These are phyloP conservation scores for Dipteronia dyeriana DNA, from an alignment of 345 rosid species.

Conservation along the genomic window DNA sequence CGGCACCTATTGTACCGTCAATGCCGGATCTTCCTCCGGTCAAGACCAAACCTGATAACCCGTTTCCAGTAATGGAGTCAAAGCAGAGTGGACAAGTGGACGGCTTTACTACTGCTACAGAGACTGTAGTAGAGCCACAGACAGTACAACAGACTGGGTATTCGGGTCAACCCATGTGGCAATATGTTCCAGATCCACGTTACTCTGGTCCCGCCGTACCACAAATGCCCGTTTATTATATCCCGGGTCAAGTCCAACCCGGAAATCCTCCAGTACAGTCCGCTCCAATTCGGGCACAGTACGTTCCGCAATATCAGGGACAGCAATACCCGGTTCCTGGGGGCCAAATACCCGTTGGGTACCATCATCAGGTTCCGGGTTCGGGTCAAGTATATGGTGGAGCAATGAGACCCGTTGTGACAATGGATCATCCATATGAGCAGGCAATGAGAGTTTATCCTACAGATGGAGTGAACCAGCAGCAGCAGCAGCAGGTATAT, in stretches of 20 bases:
- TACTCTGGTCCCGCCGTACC: constrained; percentile 52
- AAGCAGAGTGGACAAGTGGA: constrained; percentile 28
- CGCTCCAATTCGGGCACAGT: constrained; percentile 46
- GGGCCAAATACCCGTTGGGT: constrained; percentile 67
- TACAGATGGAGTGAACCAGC: constrained; percentile 42
- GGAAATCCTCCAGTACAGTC: constrained; percentile 53
- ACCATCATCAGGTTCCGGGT: constrained; percentile 53
- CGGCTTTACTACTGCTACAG: constrained; percentile 6
- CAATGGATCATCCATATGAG: constrained; percentile 46
- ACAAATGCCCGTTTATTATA: constrained; percentile 66
- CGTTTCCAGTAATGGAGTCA: constrained; percentile 31
- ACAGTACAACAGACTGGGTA: constrained; percentile 40
- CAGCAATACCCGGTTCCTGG: constrained; percentile 34
- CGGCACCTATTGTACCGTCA: constrained; percentile 48
- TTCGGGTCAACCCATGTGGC: constrained; percentile 59
- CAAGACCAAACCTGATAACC: constrained; percentile 60
- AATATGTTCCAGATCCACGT: constrained; percentile 52
- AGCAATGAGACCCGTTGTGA: constrained; percentile 42
- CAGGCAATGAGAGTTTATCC: constrained; percentile 29
- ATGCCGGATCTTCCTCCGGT: constrained; percentile 77
- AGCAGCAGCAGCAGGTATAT: constrained; percentile 38
- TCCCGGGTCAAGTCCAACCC: constrained; percentile 49
- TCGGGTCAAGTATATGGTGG: constrained; percentile 65
- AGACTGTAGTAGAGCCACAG: constrained; percentile 38
- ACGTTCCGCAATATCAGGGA: constrained; percentile 36